A percentile compares a stretch with the other conserved stretches of the same genome.
Evolutionary conservation across 148 eudicot species (phyloP).

Genomic region (Polygonum aviculare): DNA sequence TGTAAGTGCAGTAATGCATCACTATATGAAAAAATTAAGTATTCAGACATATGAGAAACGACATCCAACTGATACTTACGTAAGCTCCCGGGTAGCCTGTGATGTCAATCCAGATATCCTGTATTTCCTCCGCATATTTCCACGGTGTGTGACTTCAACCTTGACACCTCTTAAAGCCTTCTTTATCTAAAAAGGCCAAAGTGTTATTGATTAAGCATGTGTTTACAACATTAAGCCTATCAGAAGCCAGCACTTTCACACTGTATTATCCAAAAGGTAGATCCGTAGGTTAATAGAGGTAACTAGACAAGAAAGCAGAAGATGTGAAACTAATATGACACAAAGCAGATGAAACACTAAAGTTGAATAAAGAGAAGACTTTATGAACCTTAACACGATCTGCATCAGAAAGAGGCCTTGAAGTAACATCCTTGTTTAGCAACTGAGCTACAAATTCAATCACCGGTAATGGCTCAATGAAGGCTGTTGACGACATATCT

Average conservation of each 20-base stretch:
- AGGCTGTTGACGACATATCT: slow-evolving; percentile 92
- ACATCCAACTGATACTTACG: slow-evolving; percentile 30
- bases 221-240: background rate
- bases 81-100: slow-evolving; percentile 65
- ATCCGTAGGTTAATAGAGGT: background rate
- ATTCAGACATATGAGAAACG: no score
- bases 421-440: slow-evolving; percentile 41
- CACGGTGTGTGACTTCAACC: slow-evolving; percentile 75
- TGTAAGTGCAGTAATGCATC: no score
- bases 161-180: slow-evolving; percentile 71
- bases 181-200: slow-evolving; percentile 38
- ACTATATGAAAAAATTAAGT: no score
- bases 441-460: slow-evolving; percentile 61
- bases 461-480: slow-evolving; percentile 64
- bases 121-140: slow-evolving; percentile 67
- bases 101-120: slow-evolving; percentile 68
- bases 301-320: background rate
- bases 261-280: background rate
- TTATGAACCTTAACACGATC: slow-evolving; percentile 59
- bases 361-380: background rate
- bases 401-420: slow-evolving; percentile 69
- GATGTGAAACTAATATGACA: background rate
- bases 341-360: background rate
- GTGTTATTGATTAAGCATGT: background rate
- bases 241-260: background rate